Conservation (phyloP, 495 filamentous ascomycete species). For the Hyaloscypha variabilis region DNA sequence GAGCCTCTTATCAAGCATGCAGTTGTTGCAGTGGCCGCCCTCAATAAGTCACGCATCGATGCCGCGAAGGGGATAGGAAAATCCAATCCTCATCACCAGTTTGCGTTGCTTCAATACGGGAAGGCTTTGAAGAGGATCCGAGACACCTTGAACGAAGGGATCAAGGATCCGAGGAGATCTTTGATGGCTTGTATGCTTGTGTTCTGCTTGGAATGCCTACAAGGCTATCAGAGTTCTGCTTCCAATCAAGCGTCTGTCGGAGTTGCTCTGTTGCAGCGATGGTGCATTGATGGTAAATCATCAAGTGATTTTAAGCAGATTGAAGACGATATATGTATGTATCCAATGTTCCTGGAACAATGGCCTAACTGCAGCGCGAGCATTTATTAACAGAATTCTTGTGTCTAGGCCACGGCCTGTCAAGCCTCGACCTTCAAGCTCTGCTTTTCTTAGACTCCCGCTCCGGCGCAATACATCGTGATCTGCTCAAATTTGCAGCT, state of each 20-base stretch:
- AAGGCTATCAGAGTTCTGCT: constrained; percentile 8
- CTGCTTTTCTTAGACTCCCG: not conserved
- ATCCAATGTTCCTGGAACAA: too few relatives aligned
- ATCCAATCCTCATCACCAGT: constrained; percentile 3
- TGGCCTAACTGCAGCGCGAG: too few relatives aligned
- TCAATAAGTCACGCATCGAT: constrained; percentile 6
- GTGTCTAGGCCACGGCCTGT: not conserved
- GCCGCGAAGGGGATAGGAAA: not conserved
- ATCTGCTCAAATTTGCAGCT: not conserved
- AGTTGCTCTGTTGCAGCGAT: constrained; percentile 7
- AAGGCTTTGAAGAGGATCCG: not conserved
- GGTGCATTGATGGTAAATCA: not conserved
- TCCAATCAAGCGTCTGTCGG: constrained; percentile 9
- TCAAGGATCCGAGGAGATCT: not conserved
- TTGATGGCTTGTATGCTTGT: constrained; percentile 8
- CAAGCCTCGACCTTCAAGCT: constrained; percentile 4
- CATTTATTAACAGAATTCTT: not conserved
- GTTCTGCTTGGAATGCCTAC: constrained; percentile 10
- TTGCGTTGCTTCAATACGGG: constrained; percentile 8
- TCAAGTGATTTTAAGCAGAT: constrained; percentile 7
- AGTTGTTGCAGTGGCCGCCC: not conserved
- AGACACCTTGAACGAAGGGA: not conserved
- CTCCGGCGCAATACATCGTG: not conserved
- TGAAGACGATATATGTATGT: constrained; percentile 1
- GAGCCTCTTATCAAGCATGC: constrained; percentile 9